These are phyloP conservation scores for Ramaria rubella DNA, from an alignment of 768 basidiomycete genomes.

Conservation along the genomic window DNA sequence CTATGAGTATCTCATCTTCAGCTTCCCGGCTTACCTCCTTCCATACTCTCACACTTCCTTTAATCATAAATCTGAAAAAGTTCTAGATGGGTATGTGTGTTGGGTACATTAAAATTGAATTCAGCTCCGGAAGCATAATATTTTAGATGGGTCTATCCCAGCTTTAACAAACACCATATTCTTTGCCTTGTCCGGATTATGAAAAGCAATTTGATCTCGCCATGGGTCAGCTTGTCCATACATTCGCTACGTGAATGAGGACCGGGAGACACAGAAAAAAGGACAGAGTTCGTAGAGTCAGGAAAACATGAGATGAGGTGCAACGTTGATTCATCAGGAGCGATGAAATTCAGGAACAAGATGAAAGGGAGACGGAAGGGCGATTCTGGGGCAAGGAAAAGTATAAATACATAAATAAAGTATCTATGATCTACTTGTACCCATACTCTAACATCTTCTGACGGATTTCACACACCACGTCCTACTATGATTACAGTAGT, in stretches of 20 bases:
- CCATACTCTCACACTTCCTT: neutral
- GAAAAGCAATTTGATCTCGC: neutral
- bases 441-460: too few species aligned
- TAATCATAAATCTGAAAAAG: neutral
- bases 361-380: constrained; percentile 32
- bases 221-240: neutral
- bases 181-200: neutral
- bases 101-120: neutral
- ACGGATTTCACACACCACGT: too few species aligned
- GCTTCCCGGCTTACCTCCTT: neutral
- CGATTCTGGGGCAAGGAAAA: constrained; percentile 24
- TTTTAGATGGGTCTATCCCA: neutral
- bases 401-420: constrained; percentile 8
- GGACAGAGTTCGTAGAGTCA: constrained; percentile 21
- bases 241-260: neutral
- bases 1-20: neutral
- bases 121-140: neutral
- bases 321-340: constrained; percentile 32
- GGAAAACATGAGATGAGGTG: constrained; percentile 29
- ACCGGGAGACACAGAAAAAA: constrained; percentile 25
- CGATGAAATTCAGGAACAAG: constrained; percentile 29
- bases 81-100: neutral
- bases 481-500: too few species aligned
- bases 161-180: neutral
- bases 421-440: too few species aligned